phyloP scores from a whole-genome alignment of 768 basidiomycete genomes.

The Kwoniella dejecticola region DNA sequence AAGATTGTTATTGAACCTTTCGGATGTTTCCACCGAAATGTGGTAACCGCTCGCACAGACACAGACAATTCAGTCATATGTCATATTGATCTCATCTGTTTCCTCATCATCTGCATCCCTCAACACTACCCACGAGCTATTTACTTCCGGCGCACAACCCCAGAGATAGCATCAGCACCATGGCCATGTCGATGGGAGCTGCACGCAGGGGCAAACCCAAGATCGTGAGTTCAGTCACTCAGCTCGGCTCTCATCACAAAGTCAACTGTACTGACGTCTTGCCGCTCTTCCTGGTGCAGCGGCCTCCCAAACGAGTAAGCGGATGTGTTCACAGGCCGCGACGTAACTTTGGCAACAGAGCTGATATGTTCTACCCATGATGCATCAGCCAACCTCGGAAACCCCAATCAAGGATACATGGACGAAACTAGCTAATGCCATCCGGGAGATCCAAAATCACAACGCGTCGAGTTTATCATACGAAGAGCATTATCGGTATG shows the following conservation, averaged over 20 bases:
- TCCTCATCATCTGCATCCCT: neutral
- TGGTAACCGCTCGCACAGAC: too few species aligned
- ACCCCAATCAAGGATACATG: conserved; percentile 77
- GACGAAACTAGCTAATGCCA: conserved; percentile 76
- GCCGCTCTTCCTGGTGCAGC: conserved; percentile 20
- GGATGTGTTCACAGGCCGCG: too few species aligned
- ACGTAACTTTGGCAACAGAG: too few species aligned
- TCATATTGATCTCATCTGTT: neutral
- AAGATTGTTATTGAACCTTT: too few species aligned
- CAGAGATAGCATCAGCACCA: conserved; percentile 5
- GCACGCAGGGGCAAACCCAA: conserved; percentile 46
- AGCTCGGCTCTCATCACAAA: neutral
- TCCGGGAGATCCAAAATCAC: conserved; percentile 91
- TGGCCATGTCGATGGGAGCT: conserved; percentile 44
- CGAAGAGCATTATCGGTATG: conserved; percentile 91
- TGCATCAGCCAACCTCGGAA: conserved; percentile 28
- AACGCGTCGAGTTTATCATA: conserved; percentile 85
- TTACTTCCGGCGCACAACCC: neutral
- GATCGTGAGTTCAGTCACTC: conserved; percentile 30
- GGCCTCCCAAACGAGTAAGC: conserved; percentile 45
- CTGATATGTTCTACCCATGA: too few species aligned
- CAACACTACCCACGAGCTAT: neutral
- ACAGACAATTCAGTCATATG: too few species aligned
- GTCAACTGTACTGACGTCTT: neutral
- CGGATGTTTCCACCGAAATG: too few species aligned